Evolutionary conservation across 2,329 filamentous ascomycete species (phyloP).

Genomic region (Parafenestella ontariensis): DNA sequence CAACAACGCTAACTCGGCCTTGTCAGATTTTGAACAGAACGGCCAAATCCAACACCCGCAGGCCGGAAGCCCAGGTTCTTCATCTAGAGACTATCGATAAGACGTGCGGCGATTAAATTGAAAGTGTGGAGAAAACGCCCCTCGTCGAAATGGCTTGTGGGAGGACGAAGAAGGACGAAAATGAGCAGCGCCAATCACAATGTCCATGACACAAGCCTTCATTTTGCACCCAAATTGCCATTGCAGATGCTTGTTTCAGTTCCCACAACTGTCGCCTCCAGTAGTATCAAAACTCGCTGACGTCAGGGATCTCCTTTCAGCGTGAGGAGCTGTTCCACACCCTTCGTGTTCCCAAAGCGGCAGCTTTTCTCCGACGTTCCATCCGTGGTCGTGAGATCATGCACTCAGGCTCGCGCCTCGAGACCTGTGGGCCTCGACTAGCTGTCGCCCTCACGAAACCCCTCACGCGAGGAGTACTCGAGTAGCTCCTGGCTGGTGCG

Average conservation of each 20-base stretch:
- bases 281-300: too few relatives aligned
- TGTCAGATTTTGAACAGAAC: slow-evolving; percentile 1
- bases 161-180: not conserved
- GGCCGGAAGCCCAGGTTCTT: not conserved
- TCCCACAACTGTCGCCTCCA: slow-evolving; percentile 4
- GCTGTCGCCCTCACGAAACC: not conserved
- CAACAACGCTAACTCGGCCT: slow-evolving; percentile 7
- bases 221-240: slow-evolving; percentile 6
- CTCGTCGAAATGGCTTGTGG: not conserved
- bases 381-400: not conserved
- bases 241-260: slow-evolving; percentile 4
- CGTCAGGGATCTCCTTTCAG: slow-evolving; percentile 17
- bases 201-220: slow-evolving; percentile 1
- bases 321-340: not conserved
- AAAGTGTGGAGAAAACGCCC: not conserved
- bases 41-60: not conserved
- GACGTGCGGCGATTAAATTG: not conserved
- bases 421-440: not conserved
- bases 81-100: not conserved
- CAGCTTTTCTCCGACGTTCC: slow-evolving; percentile 3
- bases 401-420: not conserved
- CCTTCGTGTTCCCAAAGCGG: slow-evolving; percentile 4
- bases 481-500: not conserved
- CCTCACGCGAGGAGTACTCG: not conserved
- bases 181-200: slow-evolving; percentile 1